These are phyloP conservation scores for Colletotrichum sublineola DNA, from an alignment of 2,329 filamentous ascomycete genomes.

Conservation along the genomic window DNA sequence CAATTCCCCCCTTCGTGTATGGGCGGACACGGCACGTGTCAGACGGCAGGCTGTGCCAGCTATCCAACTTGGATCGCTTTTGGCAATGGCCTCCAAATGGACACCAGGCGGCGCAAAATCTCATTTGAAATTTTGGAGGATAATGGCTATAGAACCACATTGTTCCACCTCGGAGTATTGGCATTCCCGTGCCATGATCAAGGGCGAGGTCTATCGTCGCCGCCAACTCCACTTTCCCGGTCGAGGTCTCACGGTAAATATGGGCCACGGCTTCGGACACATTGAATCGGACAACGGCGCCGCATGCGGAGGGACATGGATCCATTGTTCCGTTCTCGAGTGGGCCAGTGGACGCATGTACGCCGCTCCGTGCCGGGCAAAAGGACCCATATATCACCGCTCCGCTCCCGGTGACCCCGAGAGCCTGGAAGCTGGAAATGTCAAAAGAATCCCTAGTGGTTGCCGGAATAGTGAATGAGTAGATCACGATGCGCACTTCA, in stretches of 20 bases:
- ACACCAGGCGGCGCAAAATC: too few species aligned
- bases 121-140: neutral
- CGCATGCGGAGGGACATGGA: neutral
- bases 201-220: neutral
- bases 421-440: neutral
- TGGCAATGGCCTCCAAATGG: neutral
- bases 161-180: too few species aligned
- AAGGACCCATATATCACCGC: neutral
- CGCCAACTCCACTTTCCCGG: too few species aligned
- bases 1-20: neutral
- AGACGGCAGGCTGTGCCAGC: neutral
- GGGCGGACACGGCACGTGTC: too few species aligned
- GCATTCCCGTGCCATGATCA: neutral
- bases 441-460: neutral
- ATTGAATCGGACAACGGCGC: too few species aligned
- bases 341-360: neutral
- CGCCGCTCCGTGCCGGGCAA: neutral
- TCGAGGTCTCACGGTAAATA: neutral
- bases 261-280: neutral
- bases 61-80: neutral
- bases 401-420: neutral
- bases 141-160: neutral
- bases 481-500: neutral
- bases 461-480: neutral
- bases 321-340: rapidly evolving